Percentiles rank a stretch among this genome's conserved stretches.
These are phyloP conservation scores for Fusarium camptoceras DNA, from an alignment of 2,329 filamentous ascomycete genomes.

Conservation along the genomic window DNA sequence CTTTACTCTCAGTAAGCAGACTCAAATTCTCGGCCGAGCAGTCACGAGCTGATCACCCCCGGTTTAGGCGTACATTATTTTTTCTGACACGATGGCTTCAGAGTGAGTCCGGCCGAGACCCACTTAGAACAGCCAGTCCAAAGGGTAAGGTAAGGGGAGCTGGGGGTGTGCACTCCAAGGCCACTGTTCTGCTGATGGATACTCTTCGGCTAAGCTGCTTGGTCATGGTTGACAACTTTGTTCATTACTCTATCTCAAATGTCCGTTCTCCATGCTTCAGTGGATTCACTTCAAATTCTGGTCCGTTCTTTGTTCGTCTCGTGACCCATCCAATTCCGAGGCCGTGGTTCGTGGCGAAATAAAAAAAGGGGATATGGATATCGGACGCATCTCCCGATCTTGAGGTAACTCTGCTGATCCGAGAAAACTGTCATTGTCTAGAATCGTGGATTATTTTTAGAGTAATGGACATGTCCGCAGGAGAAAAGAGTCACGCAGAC, in stretches of 20 bases:
- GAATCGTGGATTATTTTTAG: constrained; percentile 2
- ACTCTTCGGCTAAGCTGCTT: constrained; percentile 19
- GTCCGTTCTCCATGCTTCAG: neutral
- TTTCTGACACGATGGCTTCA: constrained; percentile 36
- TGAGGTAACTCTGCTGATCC: constrained; percentile 7
- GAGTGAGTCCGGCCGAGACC: constrained; percentile 34
- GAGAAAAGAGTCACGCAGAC: neutral
- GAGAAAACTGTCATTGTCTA: neutral
- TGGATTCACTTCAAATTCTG: neutral
- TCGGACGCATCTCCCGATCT: constrained; percentile 7
- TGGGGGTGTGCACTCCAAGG: neutral
- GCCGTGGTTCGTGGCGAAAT: constrained; percentile 13
- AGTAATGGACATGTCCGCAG: neutral
- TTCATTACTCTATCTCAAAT: constrained; percentile 26
- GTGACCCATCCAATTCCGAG: constrained; percentile 25
- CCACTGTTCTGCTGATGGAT: neutral
- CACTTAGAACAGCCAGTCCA: neutral
- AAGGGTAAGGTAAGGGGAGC: constrained; percentile 30
- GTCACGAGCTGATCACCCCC: constrained; percentile 29
- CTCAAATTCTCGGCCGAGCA: constrained; percentile 31
- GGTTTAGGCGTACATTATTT: constrained; percentile 22
- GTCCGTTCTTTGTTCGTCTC: constrained; percentile 14
- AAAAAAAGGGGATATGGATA: neutral
- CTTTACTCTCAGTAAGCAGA: neutral
- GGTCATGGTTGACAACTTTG: constrained; percentile 32